A percentile compares a stretch with the other conserved stretches of the same genome.
Conservation (phyloP, 345 rosid genomes). For the Xanthoceras sorbifolium region DNA sequence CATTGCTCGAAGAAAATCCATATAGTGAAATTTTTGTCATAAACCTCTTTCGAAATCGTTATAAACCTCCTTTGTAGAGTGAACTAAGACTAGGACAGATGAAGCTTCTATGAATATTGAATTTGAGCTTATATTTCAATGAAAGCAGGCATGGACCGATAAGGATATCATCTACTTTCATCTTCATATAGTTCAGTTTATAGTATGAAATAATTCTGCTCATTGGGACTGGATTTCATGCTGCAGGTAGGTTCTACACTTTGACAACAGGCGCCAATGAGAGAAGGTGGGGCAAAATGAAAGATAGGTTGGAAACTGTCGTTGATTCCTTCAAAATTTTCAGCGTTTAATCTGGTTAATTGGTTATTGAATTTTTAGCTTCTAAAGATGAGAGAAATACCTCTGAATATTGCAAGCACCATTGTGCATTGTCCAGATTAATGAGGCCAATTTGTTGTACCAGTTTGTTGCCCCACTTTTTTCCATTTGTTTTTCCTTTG, state of each 20-base stretch:
- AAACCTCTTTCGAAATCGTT: background rate
- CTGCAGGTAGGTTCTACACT: constrained; percentile 80
- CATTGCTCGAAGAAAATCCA: background rate
- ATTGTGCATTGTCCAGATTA: constrained; percentile 15
- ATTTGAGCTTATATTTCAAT: background rate
- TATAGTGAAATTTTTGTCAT: background rate
- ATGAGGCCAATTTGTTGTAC: constrained; percentile 3
- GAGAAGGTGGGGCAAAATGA: constrained; percentile 93
- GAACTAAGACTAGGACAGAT: background rate
- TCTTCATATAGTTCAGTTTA: background rate
- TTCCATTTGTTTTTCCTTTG: background rate
- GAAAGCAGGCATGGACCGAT: background rate
- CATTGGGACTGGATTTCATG: background rate
- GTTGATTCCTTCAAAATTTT: constrained; percentile 74
- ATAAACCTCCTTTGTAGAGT: background rate
- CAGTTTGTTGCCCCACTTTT: background rate
- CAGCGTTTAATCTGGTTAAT: constrained; percentile 36
- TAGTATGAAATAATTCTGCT: background rate
- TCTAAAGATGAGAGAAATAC: background rate
- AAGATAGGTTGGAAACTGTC: constrained; percentile 71
- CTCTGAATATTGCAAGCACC: constrained; percentile 17
- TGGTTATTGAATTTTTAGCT: background rate
- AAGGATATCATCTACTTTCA: background rate
- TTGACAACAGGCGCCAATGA: constrained; percentile 88
- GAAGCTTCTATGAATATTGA: background rate